These are phyloP conservation scores for Kodamaea hsintzibuensis DNA, from an alignment of 805 yeast genomes.

Conservation along the genomic window DNA sequence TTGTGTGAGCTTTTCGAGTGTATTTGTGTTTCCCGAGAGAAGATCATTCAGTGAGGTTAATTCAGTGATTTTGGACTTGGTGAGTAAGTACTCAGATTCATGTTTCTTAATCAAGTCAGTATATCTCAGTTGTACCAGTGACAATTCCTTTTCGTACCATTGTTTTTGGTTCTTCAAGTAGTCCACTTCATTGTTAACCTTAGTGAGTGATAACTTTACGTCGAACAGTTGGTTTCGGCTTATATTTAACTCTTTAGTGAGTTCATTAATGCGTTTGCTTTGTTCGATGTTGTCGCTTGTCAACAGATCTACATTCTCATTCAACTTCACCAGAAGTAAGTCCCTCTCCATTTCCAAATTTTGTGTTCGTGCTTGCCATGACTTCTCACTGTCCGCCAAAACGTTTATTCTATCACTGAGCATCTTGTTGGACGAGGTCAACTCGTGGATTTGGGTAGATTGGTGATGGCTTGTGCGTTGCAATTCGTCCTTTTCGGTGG, in stretches of 20 bases:
- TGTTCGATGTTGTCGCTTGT: slow-evolving; percentile 38
- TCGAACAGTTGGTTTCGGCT: slow-evolving; percentile 36
- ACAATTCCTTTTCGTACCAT: slow-evolving; percentile 44
- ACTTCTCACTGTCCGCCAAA: slow-evolving; percentile 9
- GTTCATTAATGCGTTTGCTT: slow-evolving; percentile 33
- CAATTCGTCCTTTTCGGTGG: slow-evolving; percentile 1
- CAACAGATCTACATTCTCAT: slow-evolving; percentile 28
- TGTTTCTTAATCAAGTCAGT: slow-evolving; percentile 41
- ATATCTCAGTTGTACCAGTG: slow-evolving; percentile 33
- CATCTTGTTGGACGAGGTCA: slow-evolving; percentile 11
- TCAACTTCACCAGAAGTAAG: slow-evolving; percentile 27
- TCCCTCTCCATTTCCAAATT: slow-evolving; percentile 16
- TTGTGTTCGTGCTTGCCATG: background rate
- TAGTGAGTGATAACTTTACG: slow-evolving; percentile 36
- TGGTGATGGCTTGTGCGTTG: slow-evolving; percentile 10
- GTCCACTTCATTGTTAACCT: slow-evolving; percentile 32
- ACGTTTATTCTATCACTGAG: slow-evolving; percentile 7
- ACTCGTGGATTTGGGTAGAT: slow-evolving; percentile 9
- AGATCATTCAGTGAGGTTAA: slow-evolving; percentile 27
- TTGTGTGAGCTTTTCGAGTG: slow-evolving; percentile 7
- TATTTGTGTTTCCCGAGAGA: slow-evolving; percentile 7
- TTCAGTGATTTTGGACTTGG: slow-evolving; percentile 29
- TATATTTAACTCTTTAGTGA: slow-evolving; percentile 38
- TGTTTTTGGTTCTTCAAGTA: slow-evolving; percentile 36
- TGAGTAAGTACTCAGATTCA: slow-evolving; percentile 35